These are phyloP conservation scores for Sicyos edulis DNA, from an alignment of 306 rosid genomes.

Conservation along the genomic window DNA sequence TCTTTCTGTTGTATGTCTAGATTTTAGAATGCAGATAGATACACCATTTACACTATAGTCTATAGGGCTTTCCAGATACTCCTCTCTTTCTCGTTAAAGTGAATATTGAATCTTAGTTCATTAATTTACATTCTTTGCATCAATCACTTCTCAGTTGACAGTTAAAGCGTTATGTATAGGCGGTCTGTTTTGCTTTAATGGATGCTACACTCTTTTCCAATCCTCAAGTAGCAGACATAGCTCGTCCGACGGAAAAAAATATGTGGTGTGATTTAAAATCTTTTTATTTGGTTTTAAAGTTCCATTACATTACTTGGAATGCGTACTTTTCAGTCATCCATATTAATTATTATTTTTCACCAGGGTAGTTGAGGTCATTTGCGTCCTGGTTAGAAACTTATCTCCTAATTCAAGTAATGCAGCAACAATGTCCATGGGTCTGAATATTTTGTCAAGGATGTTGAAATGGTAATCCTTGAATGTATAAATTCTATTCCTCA, in stretches of 20 bases:
- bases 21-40: neutral
- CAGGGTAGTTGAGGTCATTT: conserved; percentile 79
- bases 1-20: neutral
- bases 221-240: conserved; percentile 35
- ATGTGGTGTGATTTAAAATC: conserved; percentile 51
- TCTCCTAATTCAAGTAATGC: conserved; percentile 59
- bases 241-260: conserved; percentile 45
- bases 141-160: conserved; percentile 6
- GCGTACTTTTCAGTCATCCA: neutral
- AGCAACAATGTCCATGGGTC: conserved; percentile 62
- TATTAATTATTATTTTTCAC: conserved; percentile 8
- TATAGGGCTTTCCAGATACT: neutral
- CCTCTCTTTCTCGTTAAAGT: conserved; percentile 4
- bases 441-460: conserved; percentile 66
- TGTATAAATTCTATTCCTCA: conserved; percentile 10
- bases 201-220: conserved; percentile 40
- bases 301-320: conserved; percentile 11
- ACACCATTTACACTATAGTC: neutral
- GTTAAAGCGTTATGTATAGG: conserved; percentile 37
- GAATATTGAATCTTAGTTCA: neutral
- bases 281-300: conserved; percentile 7
- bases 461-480: conserved; percentile 56
- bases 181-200: conserved; percentile 63
- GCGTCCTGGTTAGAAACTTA: conserved; percentile 56
- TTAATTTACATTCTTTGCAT: neutral